A percentile compares a stretch with the other conserved stretches of the same genome.
Conservation (phyloP, 768 basidiomycete genomes). For the Holtermanniella nyarrowii region DNA sequence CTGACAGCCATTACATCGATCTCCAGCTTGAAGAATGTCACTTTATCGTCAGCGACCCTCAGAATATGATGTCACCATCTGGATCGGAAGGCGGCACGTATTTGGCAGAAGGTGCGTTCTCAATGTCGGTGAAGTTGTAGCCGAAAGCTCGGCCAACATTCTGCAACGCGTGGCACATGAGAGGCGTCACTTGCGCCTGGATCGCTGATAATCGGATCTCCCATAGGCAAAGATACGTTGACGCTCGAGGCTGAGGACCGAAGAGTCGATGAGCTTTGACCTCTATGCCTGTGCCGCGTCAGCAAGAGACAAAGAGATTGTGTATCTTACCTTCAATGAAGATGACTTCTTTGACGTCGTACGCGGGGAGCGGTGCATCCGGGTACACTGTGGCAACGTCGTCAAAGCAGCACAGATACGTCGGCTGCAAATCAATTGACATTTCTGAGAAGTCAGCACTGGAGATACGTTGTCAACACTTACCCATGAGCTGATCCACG, state of each 20-base stretch:
- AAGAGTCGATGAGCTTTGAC: conserved; percentile 78
- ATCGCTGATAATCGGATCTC: conserved; percentile 64
- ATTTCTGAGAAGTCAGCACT: conserved; percentile 49
- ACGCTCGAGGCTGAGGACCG: conserved; percentile 71
- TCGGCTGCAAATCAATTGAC: conserved; percentile 59
- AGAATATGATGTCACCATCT: conserved; percentile 51
- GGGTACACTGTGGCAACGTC: conserved; percentile 37
- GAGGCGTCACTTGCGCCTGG: conserved; percentile 51
- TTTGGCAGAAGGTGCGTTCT: conserved; percentile 67
- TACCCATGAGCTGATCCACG: conserved; percentile 85
- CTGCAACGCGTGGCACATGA: conserved; percentile 47
- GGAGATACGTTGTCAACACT: conserved; percentile 7
- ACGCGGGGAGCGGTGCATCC: conserved; percentile 8
- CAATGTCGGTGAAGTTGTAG: conserved; percentile 60
- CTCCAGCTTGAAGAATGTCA: conserved; percentile 70
- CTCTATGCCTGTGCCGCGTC: conserved; percentile 52
- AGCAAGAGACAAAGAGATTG: neutral
- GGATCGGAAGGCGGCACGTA: conserved; percentile 52
- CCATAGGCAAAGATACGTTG: conserved; percentile 89
- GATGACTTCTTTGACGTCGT: conserved; percentile 28
- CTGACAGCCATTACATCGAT: conserved; percentile 51
- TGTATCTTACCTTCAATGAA: conserved; percentile 46
- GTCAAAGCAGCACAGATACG: conserved; percentile 49
- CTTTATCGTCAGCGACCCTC: conserved; percentile 42
- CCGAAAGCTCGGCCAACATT: conserved; percentile 54